Base-by-base conservation (phyloP, 2,329 filamentous ascomycete species). In the Penicillium sp. region DNA sequence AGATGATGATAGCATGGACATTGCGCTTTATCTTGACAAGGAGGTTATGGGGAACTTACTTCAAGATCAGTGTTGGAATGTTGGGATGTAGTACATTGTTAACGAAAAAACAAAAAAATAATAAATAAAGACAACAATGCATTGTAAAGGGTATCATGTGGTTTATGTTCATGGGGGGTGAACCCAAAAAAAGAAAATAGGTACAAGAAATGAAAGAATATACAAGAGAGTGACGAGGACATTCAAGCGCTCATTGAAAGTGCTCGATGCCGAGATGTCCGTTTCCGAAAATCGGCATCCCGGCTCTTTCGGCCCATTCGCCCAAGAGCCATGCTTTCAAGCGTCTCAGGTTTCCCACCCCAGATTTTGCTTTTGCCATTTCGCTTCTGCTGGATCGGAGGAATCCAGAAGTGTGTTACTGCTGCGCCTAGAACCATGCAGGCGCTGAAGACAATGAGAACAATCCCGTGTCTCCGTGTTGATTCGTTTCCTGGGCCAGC, bases 401-500 rank as follows among this genome's bases (percentile, higher is more conserved):
- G 75, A 36, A 77, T 73, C 64, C 71, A 72, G 56, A 75, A 73
- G 51, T 74, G 72, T 9, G 75, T 76, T 2, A 77, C 65, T 2
- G 51, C 66, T 1, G 75, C 74, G 1, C 75, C 75, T 3, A 76
- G 43, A 3, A 77, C 58, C 75, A 77, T 77, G 36, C 71, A 74
- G 1, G 62, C 71, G 48, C 71, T 73, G 60, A 77, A 77, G 24
- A 77, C 68, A 27, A 73, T 71, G 36, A 76, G 59, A 45, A 76
- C 70, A 54, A 68, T 73, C 34, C 74, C 74, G 58, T 76, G 74
- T 18, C 69, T 72, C 43, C 62, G 65, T 9, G 72, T 75, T 38
- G 70, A 67, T 14, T 60, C 54, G 22, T 64, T 40, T 1, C 71
- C 70, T 0, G 69, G 62, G 1, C 65, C 70, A 0, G 67, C 62